Evolutionary conservation across 768 basidiomycete species (phyloP), one percentile per base, ranked within the genome.

Genomic region (Imleria badia): DNA sequence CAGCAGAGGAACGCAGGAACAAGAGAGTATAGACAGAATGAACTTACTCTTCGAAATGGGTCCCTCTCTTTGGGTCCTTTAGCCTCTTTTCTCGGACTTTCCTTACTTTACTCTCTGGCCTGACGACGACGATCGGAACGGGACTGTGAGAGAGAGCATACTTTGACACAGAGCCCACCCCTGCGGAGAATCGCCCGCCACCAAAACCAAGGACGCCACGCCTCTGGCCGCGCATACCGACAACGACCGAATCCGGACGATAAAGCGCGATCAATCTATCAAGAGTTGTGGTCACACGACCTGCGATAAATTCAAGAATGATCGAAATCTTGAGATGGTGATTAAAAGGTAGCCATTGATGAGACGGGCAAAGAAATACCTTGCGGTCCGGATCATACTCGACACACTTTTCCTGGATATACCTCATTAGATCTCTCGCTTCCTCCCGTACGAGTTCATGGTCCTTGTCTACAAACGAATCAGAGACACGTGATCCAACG

Each of bases 51-150:
- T 89, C 87, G 58, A 92, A 93, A 69, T 92, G 89, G 39, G 77
- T 82, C 5, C 91, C 91, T 19, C 93, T 80, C 72, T 94, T 97
- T 3, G 94, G 94, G 65, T 97, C 86, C 44, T 88, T 90, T 42
- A 87, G 79, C 26, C 94, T 81, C 69, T 97, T 96, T 63, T 89
- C 92, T 42, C 89, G 75, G 0, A 84, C 83, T 69, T 95, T 95
- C 59, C 83, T 82, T 29, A 94, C 85, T 65, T 94, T 93, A 35
- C 90, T 80, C 62, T 93, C 91, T 2, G 94, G 92, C 4, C 93
- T 81, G 39, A 98, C 94, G 48, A 98, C 96, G 58, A 98, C 94
- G 61, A 97, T 91, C 3, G 96, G 96, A 0, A 99, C 93, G 2
- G 96, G 94, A 1, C 93, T 94, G 66, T 91, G 94, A 17, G 89